phyloP scores from a whole-genome alignment of 2,329 filamentous ascomycete genomes.

The Juglanconis oblonga region DNA sequence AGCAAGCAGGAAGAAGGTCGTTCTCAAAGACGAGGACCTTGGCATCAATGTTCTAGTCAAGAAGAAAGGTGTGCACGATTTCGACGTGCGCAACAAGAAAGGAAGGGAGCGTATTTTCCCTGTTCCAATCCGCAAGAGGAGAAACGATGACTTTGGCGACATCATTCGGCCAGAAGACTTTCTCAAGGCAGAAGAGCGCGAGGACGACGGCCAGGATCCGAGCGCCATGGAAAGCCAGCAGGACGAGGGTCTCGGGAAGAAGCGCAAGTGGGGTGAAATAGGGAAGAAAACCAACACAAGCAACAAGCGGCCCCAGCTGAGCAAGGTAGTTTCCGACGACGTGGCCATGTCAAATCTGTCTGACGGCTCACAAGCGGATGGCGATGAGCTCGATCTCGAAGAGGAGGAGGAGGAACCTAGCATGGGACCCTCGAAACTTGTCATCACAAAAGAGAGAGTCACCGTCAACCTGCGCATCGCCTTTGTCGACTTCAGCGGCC shows the following conservation, averaged over 20 bases:
- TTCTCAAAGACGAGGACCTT: slow-evolving; percentile 82
- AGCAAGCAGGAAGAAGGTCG: slow-evolving; percentile 79
- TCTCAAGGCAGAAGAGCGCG: slow-evolving; percentile 85
- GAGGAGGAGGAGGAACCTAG: slow-evolving; percentile 52
- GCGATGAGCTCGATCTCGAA: slow-evolving; percentile 57
- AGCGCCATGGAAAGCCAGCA: slow-evolving; percentile 46
- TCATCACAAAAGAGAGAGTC: slow-evolving; percentile 62
- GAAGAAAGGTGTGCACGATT: slow-evolving; percentile 88
- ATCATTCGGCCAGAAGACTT: slow-evolving; percentile 93
- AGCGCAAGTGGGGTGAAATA: slow-evolving; percentile 87
- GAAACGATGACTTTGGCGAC: slow-evolving; percentile 84
- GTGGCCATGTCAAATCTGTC: slow-evolving; percentile 36
- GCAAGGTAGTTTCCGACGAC: slow-evolving; percentile 41
- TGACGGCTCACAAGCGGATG: slow-evolving; percentile 34
- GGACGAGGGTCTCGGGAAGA: slow-evolving; percentile 75
- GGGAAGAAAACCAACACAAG: slow-evolving; percentile 41
- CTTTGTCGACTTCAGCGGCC: slow-evolving; percentile 85
- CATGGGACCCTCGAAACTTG: slow-evolving; percentile 71
- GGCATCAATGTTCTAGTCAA: slow-evolving; percentile 89
- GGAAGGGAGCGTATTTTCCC: slow-evolving; percentile 92
- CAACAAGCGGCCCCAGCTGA: slow-evolving; percentile 59
- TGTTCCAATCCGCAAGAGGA: slow-evolving; percentile 73
- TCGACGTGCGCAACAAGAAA: slow-evolving; percentile 85
- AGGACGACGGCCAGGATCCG: slow-evolving; percentile 66
- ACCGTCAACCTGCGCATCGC: slow-evolving; percentile 72